phyloP scores from a whole-genome alignment of 2,329 filamentous ascomycete genomes.

The Beauveria rudraprayagi region DNA sequence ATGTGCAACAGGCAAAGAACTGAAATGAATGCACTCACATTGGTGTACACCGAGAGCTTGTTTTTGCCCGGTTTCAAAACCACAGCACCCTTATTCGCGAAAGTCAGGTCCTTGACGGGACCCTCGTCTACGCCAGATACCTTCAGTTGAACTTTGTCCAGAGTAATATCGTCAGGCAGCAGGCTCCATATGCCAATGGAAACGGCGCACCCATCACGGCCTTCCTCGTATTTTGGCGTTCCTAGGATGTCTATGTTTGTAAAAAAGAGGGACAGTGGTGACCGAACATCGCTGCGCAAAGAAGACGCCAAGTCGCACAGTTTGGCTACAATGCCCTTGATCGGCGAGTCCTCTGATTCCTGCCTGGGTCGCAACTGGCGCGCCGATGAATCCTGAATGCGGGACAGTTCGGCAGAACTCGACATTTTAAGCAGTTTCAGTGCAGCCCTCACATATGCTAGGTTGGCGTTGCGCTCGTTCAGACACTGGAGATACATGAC shows the following conservation, averaged over 20 bases:
- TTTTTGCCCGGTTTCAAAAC: constrained; percentile 42
- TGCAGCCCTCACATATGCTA: constrained; percentile 71
- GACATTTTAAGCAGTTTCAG: constrained; percentile 67
- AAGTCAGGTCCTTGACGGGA: constrained; percentile 50
- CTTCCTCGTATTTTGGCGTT: constrained; percentile 59
- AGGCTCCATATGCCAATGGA: constrained; percentile 62
- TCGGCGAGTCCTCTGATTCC: constrained; percentile 25
- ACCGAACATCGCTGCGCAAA: constrained; percentile 50
- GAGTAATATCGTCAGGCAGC: constrained; percentile 58
- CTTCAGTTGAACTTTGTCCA: constrained; percentile 58
- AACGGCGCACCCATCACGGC: constrained; percentile 68
- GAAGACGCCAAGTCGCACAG: constrained; percentile 37
- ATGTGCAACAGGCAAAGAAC: not conserved
- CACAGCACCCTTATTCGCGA: constrained; percentile 21
- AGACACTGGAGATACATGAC: constrained; percentile 80
- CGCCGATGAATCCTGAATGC: constrained; percentile 29
- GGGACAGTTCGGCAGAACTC: constrained; percentile 45
- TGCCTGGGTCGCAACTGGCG: constrained; percentile 15
- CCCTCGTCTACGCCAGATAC: constrained; percentile 49
- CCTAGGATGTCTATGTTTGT: constrained; percentile 59
- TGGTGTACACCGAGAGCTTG: constrained; percentile 27
- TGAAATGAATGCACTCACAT: constrained; percentile 20
- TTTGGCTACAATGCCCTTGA: constrained; percentile 41
- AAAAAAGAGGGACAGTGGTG: constrained; percentile 69
- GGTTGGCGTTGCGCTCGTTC: constrained; percentile 63